Conservation (phyloP, 2,329 filamentous ascomycete genomes). For the Cladophialophora psammophila region DNA sequence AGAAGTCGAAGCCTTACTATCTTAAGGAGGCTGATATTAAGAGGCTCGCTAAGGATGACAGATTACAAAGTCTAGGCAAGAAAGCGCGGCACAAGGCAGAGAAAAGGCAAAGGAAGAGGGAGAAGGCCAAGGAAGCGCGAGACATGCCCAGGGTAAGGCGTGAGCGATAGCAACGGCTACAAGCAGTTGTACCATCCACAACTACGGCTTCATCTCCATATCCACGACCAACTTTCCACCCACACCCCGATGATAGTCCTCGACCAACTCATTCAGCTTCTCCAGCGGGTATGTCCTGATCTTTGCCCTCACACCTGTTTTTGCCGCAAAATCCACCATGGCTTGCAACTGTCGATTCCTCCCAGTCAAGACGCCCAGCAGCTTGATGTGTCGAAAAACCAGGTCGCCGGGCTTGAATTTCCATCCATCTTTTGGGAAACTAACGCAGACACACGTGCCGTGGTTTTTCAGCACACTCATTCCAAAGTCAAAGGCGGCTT, state of each 20-base stretch:
- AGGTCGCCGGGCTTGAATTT: conserved; percentile 38
- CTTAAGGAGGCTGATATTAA: conserved; percentile 92
- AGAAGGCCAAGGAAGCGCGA: conserved; percentile 83
- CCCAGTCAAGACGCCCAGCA: conserved; percentile 38
- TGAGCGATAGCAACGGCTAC: conserved; percentile 28
- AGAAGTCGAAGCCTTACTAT: conserved; percentile 80
- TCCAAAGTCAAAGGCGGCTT: conserved; percentile 57
- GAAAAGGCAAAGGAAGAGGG: conserved; percentile 88
- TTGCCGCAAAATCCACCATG: conserved; percentile 38
- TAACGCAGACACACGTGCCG: conserved; percentile 56
- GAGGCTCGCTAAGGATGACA: conserved; percentile 79
- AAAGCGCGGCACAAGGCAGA: conserved; percentile 84
- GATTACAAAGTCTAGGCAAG: conserved; percentile 83
- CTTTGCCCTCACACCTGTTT: conserved; percentile 32
- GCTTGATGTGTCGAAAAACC: conserved; percentile 40
- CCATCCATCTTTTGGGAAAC: conserved; percentile 51
- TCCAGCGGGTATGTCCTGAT: conserved; percentile 37
- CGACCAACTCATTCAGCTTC: conserved; percentile 39
- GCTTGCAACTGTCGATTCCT: conserved; percentile 36
- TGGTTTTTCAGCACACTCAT: conserved; percentile 54
- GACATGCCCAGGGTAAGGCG: conserved; percentile 61
- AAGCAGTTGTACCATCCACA: background rate
- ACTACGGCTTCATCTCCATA: conserved; percentile 31
- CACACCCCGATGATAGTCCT: conserved; percentile 53
- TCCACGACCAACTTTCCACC: conserved; percentile 58